Base-by-base conservation (phyloP, 768 basidiomycete genomes). In the Tylopilus sp. region DNA sequence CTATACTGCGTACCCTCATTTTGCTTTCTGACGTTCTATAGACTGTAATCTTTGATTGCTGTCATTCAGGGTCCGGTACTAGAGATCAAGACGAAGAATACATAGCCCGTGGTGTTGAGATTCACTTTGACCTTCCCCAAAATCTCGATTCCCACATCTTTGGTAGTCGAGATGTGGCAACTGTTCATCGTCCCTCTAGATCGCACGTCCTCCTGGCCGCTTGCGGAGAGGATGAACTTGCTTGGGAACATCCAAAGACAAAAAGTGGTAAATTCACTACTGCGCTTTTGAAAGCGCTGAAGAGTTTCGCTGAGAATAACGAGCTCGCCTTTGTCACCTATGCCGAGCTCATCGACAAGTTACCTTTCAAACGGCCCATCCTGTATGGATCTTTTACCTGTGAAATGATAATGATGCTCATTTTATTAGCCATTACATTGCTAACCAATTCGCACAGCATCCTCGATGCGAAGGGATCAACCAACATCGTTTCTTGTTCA, bases 41-140 rank as follows among this genome's bases (percentile, higher is more conserved):
- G 78, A 76, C 73, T 12, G 60, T 79, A 16, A 74, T 79, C 41
- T 63, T 79, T 7, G 78, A 78, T 48, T 78, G 78, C 43, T 79
- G 78, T 56, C 65, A 71, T 56, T 75, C 78, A 6, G 74, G 65
- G 1, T 73, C 75, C 1, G 64, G 72, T 11, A 71, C 64, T 12
- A 68, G 76, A 13, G 22, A 48, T 16, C 7, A 13, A 6, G 30
- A 28, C n/a, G 10, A 53, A n/a, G 48, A n/a, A 40, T 56, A 49
- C 22, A 17, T 34, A 1, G 34, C 53, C 45, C 63, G 63, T 2
- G 28, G 30, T 1, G 48, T 57, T 8, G 2, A 44, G 14, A 37
- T 65, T 7, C 16, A 51, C 13, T 12, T n/a, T 14, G 7, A 7
- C 19, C 34, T 65, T 22, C 51, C 49, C 1, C 36, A 51, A 11